Evolutionary conservation across 768 basidiomycete species (phyloP).

Genomic region (Amanita pallidorosea): DNA sequence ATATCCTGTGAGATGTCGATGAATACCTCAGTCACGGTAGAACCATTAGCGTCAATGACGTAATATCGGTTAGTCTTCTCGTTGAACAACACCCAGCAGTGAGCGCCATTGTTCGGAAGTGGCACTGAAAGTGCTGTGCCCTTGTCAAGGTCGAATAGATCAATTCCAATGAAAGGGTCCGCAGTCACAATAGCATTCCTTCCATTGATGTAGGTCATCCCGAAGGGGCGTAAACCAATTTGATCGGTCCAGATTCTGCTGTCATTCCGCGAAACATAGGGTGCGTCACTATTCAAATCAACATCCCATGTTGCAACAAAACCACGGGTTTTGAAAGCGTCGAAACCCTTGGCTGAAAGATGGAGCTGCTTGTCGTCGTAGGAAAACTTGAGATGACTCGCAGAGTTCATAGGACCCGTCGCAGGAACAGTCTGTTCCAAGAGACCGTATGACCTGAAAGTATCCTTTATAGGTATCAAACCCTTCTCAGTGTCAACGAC

Average conservation of each 20-base stretch:
- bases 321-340: conserved; percentile 30
- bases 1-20: conserved; percentile 24
- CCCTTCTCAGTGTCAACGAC: conserved; percentile 29
- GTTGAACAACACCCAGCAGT: conserved; percentile 34
- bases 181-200: conserved; percentile 29
- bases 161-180: conserved; percentile 28
- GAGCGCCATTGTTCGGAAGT: conserved; percentile 26
- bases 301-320: conserved; percentile 43
- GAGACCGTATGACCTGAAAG: conserved; percentile 29
- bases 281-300: conserved; percentile 22
- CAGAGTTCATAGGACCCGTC: conserved; percentile 32
- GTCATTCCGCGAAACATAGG: conserved; percentile 33
- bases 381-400: conserved; percentile 35
- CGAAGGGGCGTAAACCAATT: conserved; percentile 39
- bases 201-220: conserved; percentile 30
- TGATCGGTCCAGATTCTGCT: conserved; percentile 21
- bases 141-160: conserved; percentile 17
- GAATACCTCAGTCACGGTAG: conserved; percentile 32
- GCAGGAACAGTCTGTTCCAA: conserved; percentile 40
- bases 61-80: conserved; percentile 32
- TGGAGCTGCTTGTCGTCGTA: conserved; percentile 33
- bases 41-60: conserved; percentile 30
- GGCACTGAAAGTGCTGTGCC: conserved; percentile 15
- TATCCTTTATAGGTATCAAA: conserved; percentile 26
- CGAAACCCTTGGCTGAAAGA: conserved; percentile 34